phyloP scores from a whole-genome alignment of 495 filamentous ascomycete genomes.

The Podospora didyma region DNA sequence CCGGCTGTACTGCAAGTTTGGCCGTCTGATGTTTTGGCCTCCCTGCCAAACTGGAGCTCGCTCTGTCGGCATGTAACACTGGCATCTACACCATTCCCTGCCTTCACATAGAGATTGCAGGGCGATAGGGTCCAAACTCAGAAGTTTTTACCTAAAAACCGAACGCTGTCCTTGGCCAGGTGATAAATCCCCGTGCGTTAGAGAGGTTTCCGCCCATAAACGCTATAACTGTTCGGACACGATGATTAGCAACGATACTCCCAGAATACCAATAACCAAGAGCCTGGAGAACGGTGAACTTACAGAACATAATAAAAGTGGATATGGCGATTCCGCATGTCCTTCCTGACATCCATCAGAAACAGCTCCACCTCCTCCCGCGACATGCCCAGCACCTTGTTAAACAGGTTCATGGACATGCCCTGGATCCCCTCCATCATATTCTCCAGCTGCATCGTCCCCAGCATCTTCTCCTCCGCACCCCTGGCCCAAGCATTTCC shows the following conservation, averaged over 20 bases:
- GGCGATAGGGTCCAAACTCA: no score
- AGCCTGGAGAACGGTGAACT: background rate
- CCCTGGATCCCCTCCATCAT: slow-evolving; percentile 37
- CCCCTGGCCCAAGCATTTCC: slow-evolving; percentile 42
- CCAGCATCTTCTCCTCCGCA: slow-evolving; percentile 44
- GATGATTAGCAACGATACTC: background rate
- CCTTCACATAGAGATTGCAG: no score
- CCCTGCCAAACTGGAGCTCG: no score
- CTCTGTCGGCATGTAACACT: no score
- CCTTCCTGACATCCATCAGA: slow-evolving; percentile 22
- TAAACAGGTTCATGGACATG: slow-evolving; percentile 35
- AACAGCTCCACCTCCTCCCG: slow-evolving; percentile 25
- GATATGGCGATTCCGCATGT: slow-evolving; percentile 27
- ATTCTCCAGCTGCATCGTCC: slow-evolving; percentile 28
- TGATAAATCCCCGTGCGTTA: no score
- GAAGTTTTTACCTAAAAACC: no score
- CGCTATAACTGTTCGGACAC: background rate
- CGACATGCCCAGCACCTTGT: slow-evolving; percentile 19
- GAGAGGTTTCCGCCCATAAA: background rate
- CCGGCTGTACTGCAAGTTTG: no score
- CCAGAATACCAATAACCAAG: background rate
- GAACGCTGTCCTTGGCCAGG: no score
- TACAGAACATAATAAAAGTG: slow-evolving; percentile 7
- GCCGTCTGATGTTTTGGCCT: no score
- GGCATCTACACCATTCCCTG: no score